Evolutionary conservation across 768 basidiomycete genomes (phyloP), one percentile per base, ranked within the genome.

Genomic region (Rickenella mellea): DNA sequence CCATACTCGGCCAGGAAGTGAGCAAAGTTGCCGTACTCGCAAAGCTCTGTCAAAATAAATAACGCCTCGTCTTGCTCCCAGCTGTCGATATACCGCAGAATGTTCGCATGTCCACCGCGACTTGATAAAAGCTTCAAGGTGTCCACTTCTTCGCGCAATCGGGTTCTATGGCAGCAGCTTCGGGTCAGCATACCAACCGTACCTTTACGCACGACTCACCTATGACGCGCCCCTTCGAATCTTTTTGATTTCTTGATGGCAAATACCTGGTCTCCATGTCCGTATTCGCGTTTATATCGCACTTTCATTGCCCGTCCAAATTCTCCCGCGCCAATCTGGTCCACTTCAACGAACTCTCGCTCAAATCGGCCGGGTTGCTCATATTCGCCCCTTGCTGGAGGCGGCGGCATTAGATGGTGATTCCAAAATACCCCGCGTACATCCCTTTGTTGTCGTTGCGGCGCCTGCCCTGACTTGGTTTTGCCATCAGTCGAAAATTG

Each of bases 171-270:
- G 47, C 50, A 43, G 51, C 39, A 43, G 42, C 27, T 46, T 55
- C 46, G 52, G 45, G 51, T 44, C 43, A 45, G 14, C 26, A 12
- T 10, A 21, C 20, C 15, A 14, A 40, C 31, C 35, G 42, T 40
- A 43, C 15, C 10, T 9, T 8, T 11, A 25, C 1, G 17, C 1
- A 27, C 11, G 24, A 65, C 79, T 54, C 59, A 93, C 87, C 94
- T 74, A 64, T 96, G 93, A 61, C 85, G 83, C 29, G 74, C 75
- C 21, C 94, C 94, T 55, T 91, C 86, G 51, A 96, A 93, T 25
- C 78, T 74, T 65, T 93, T 92, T 24, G 89, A 93, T 58, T 87
- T 85, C 71, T 99, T 99, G 55, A 99, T 78, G 8, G 94, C 94
- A 59, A 73, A 93, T 26, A 88, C 62, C 37, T 65, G 50, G 14